These are phyloP conservation scores for Fonsecaea pedrosoi DNA, from an alignment of 2,329 filamentous ascomycete species.

Conservation along the genomic window DNA sequence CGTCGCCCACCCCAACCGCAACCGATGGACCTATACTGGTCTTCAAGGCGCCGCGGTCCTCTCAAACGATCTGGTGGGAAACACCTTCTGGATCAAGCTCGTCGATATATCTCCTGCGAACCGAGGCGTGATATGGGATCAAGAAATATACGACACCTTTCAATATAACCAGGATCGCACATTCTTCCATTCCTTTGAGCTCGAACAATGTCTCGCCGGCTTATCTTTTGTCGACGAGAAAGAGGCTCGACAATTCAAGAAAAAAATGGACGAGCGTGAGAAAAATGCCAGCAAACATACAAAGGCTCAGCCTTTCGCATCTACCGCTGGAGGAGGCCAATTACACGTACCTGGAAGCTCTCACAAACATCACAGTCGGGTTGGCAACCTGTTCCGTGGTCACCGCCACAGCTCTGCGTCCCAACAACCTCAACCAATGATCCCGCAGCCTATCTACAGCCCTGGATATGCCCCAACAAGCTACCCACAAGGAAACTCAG, in stretches of 20 bases:
- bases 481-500: slow-evolving; percentile 42
- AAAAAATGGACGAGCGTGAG: slow-evolving; percentile 95
- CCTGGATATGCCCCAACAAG: slow-evolving; percentile 20
- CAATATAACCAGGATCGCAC: slow-evolving; percentile 94
- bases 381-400: slow-evolving; percentile 59
- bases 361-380: slow-evolving; percentile 57
- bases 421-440: slow-evolving; percentile 38
- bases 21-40: slow-evolving; percentile 92
- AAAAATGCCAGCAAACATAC: slow-evolving; percentile 94
- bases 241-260: slow-evolving; percentile 94
- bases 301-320: slow-evolving; percentile 73
- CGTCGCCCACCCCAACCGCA: slow-evolving; percentile 83
- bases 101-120: slow-evolving; percentile 87
- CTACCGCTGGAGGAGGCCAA: slow-evolving; percentile 56
- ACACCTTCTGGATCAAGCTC: slow-evolving; percentile 97
- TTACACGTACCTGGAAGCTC: slow-evolving; percentile 47
- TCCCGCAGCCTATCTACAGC: slow-evolving; percentile 38
- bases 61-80: slow-evolving; percentile 90
- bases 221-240: slow-evolving; percentile 96
- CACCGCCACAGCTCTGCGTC: slow-evolving; percentile 57
- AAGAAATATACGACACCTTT: slow-evolving; percentile 96
- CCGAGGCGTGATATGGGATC: slow-evolving; percentile 91
- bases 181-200: slow-evolving; percentile 97
- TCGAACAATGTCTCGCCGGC: slow-evolving; percentile 88
- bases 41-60: slow-evolving; percentile 90